phyloP scores from a whole-genome alignment of 768 basidiomycete genomes.

The Lactarius trivialis region DNA sequence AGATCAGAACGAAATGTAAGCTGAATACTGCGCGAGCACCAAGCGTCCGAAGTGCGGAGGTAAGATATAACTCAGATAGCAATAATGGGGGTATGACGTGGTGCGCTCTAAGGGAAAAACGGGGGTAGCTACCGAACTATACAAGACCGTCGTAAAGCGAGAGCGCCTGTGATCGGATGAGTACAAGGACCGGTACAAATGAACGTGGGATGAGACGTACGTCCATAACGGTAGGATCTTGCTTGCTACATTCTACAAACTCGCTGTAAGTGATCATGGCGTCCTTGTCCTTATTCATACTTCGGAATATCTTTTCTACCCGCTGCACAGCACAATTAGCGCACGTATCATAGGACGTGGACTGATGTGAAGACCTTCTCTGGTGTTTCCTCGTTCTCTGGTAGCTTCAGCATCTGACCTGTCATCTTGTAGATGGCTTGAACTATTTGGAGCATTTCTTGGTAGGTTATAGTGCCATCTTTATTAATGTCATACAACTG shows the following conservation, averaged over 20 bases:
- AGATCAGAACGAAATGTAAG: not conserved
- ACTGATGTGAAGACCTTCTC: constrained; percentile 63
- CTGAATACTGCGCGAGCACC: constrained; percentile 3
- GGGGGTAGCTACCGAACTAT: constrained; percentile 28
- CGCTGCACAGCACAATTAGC: constrained; percentile 47
- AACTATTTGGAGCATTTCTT: constrained; percentile 99
- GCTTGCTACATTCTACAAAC: constrained; percentile 97
- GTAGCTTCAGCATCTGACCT: constrained; percentile 97
- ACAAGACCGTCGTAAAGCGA: constrained; percentile 95
- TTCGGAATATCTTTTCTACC: constrained; percentile 96
- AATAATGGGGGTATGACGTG: not conserved
- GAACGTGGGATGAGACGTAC: constrained; percentile 35
- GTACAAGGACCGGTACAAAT: constrained; percentile 15
- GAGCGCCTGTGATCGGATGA: constrained; percentile 53
- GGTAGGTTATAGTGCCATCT: constrained; percentile 95
- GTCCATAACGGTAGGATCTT: constrained; percentile 99
- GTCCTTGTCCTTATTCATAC: constrained; percentile 96
- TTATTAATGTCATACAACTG: constrained; percentile 98
- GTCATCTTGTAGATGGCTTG: constrained; percentile 99
- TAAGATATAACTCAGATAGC: constrained; percentile 6
- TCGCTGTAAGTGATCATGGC: constrained; percentile 91
- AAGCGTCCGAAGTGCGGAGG: not conserved
- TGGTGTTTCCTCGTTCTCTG: constrained; percentile 98
- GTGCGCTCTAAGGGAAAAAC: not conserved
- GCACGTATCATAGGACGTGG: not conserved